Base-by-base conservation (phyloP, 1,139 yeast species). In the Candida anutae region DNA sequence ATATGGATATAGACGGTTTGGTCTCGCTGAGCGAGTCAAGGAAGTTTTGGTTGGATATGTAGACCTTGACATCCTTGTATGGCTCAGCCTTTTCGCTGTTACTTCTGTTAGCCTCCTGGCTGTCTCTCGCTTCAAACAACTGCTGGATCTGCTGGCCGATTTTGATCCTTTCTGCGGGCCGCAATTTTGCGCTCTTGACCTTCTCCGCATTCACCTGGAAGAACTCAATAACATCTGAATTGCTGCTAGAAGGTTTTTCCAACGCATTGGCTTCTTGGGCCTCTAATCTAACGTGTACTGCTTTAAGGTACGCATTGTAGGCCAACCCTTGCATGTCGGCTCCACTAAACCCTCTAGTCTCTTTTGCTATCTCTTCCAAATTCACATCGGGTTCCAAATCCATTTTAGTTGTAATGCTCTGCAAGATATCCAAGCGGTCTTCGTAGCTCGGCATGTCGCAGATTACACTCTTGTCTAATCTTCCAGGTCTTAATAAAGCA, bases 251-350 rank as follows among this genome's bases (percentile, higher is more conserved):
- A 4, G 29, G 31, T 2, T 32, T 30, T 12, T 40, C 36, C 21
- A 46, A 50, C 19, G 39, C 49, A 11, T 49, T 55, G 32, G 56
- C 65, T 22, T 58, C 62, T 6, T 50, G 46, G 13, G 39, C 39
- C 15, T 76, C 77, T 30, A 88, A 62, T 33, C 69, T 74, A 24
- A 79, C 77, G 50, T 90, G 97, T 13, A 90, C 94, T 6, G 95
- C 94, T 39, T 79, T 81, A 48, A 90, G 65, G 46, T 88, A 87
- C 0, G 97, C 95, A 54, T 87, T 90, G 53, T 87, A 88, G 24
- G 88, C 79, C 28, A 90, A 60, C 0, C 96, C 96, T 55, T 88
- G 97, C 51, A 90, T 61, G 55, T 90, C 98, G 1, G 98, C 98
- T 9, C 96, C 96, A 21, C 95, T 82, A 44, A 73, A 88, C 0